Evolutionary conservation across 345 rosid species (phyloP).

Genomic region (Rhodamnia argentea): DNA sequence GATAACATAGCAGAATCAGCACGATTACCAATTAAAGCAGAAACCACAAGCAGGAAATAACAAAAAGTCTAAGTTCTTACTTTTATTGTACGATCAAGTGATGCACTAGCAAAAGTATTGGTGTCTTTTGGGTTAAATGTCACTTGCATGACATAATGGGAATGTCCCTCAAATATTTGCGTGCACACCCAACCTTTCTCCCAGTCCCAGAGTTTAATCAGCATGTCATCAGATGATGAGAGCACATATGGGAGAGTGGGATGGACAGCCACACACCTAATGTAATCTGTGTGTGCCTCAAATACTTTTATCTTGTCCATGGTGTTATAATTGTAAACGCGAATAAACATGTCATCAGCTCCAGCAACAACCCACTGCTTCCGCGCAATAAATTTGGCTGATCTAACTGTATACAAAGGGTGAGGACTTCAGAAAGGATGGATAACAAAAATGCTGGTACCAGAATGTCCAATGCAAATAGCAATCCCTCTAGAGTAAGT

Average conservation of each 20-base stretch:
- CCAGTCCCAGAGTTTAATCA: constrained; percentile 91
- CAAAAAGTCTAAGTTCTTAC: constrained; percentile 15
- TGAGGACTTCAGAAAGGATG: neutral
- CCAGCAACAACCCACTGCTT: constrained; percentile 29
- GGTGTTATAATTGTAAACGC: constrained; percentile 73
- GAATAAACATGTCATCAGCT: constrained; percentile 75
- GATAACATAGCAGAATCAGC: neutral
- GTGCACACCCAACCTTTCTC: constrained; percentile 71
- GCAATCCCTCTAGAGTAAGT: neutral
- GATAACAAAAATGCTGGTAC: neutral
- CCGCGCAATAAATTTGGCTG: constrained; percentile 26
- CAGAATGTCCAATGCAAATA: neutral
- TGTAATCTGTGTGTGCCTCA: constrained; percentile 81
- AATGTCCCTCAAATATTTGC: constrained; percentile 72
- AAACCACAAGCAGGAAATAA: neutral
- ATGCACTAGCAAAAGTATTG: constrained; percentile 50
- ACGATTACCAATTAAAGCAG: neutral
- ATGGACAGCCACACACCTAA: constrained; percentile 72
- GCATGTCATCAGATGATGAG: constrained; percentile 26
- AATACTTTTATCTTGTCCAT: constrained; percentile 28
- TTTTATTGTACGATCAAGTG: constrained; percentile 58
- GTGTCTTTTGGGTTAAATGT: constrained; percentile 76
- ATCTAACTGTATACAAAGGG: constrained; percentile 21
- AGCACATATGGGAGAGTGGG: constrained; percentile 62
- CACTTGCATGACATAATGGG: constrained; percentile 91